Conservation (phyloP, 345 rosid species). For the Populus tremula region DNA sequence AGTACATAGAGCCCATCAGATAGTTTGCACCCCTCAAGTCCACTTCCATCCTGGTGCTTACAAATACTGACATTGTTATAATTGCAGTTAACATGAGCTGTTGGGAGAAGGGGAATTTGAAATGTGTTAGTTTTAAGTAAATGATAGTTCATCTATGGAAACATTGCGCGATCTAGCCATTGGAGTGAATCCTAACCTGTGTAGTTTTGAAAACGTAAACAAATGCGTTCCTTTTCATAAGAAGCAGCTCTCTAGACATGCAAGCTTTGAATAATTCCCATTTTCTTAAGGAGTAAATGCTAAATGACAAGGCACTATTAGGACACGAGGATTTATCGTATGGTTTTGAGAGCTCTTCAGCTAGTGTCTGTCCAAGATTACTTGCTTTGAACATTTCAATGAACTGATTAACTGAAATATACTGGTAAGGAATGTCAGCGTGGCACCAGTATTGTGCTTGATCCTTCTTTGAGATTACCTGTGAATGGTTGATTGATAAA, state of each 20-base stretch:
- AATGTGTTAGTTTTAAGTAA: too few species aligned
- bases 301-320: constrained; percentile 27
- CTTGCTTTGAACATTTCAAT: constrained; percentile 27
- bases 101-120: too few species aligned
- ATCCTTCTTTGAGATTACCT: constrained; percentile 10
- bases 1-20: constrained; percentile 40
- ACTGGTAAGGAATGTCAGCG: constrained; percentile 27
- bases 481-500: not conserved
- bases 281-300: constrained; percentile 34
- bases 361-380: constrained; percentile 26
- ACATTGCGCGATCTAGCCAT: too few species aligned
- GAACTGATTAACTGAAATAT: constrained; percentile 37
- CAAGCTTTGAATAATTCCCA: constrained; percentile 45
- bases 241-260: constrained; percentile 44
- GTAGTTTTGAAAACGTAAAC: constrained; percentile 41
- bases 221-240: constrained; percentile 45
- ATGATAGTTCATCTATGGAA: too few species aligned
- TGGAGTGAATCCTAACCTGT: constrained; percentile 12
- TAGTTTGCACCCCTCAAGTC: constrained; percentile 36
- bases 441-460: constrained; percentile 7
- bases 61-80: constrained; percentile 38
- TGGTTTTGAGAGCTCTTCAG: constrained; percentile 29
- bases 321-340: constrained; percentile 27
- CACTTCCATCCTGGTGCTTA: constrained; percentile 25
- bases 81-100: constrained; percentile 19